Conservation (phyloP, 2,329 filamentous ascomycete species). For the Beauveria sp. region DNA sequence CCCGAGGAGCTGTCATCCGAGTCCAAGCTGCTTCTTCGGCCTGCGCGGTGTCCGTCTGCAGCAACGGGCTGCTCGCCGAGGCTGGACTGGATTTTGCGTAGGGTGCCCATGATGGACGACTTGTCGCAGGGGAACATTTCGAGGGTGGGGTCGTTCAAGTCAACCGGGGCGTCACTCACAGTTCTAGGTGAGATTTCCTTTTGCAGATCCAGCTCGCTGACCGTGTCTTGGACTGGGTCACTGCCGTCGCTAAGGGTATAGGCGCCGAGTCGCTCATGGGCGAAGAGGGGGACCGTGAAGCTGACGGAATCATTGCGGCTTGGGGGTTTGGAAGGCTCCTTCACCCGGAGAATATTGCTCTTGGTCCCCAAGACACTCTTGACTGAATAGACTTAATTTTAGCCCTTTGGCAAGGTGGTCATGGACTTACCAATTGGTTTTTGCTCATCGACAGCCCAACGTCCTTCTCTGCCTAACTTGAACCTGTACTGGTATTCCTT, state of each 20-base stretch:
- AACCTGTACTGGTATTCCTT: constrained; percentile 69
- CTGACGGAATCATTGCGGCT: constrained; percentile 20
- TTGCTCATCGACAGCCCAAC: constrained; percentile 62
- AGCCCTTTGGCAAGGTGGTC: neutral
- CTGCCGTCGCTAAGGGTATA: constrained; percentile 27
- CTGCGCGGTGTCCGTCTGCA: constrained; percentile 19
- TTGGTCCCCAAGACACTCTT: constrained; percentile 8
- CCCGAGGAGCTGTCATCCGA: constrained; percentile 31
- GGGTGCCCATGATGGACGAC: constrained; percentile 35
- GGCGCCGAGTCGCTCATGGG: constrained; percentile 39
- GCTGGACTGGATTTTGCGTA: constrained; percentile 39
- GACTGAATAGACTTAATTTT: neutral
- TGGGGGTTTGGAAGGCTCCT: constrained; percentile 1
- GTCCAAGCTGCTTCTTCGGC: constrained; percentile 27
- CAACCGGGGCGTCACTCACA: constrained; percentile 15
- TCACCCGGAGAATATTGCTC: constrained; percentile 2
- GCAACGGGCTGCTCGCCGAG: constrained; percentile 31
- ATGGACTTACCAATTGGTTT: constrained; percentile 46
- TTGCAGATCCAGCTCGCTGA: neutral
- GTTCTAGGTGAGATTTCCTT: constrained; percentile 14
- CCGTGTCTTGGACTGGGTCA: constrained; percentile 18
- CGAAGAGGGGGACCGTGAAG: constrained; percentile 28
- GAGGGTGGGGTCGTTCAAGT: constrained; percentile 39
- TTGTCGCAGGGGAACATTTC: constrained; percentile 40
- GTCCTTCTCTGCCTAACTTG: constrained; percentile 56